Evolutionary conservation across 2,329 filamentous ascomycete species (phyloP), one percentile per base, ranked within the genome.

Genomic region (Mollisiaceae sp.): DNA sequence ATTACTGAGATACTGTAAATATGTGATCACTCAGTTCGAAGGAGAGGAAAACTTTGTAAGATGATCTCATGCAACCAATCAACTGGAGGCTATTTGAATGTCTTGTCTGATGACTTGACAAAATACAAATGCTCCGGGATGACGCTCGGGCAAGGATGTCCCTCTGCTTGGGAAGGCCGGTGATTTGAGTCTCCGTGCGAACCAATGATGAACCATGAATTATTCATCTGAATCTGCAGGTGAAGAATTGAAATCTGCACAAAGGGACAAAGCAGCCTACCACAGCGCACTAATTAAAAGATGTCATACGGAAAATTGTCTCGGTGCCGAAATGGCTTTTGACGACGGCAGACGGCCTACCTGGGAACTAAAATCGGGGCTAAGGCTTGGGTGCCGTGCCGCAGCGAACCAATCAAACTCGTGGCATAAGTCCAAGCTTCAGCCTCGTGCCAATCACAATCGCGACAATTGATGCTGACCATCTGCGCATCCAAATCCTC

Each of bases 261-360:
- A 5, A 52, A 32, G 24, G 4, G 8, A 9, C 45, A 54, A 54
- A 35, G 22, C 1, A 32, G 24, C 50, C n/a, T 11, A 50, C n/a
- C n/a, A 24, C 18, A 50, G 22, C 20, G 11, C n/a, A n/a, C 41
- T 6, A 32, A 32, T 15, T 6, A 32, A 32, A 32, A 32, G 27
- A 32, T 32, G 27, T 3, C 27, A 3, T 32, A 6, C 27, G 6
- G n/a, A 20, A 47, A 47, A 2, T 45, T 11, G n/a, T 50, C 45
- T 50, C 45, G 45, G 45, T 50, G 45, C 20, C n/a, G 45, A 50
- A 50, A 22, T 50, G 45, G 45, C 45, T 22, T 50, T 50, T 50
- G 1, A 24, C 27, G 27, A 32, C 3, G 18, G 20, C 18, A 22
- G 24, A 50, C 5, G 20, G 20, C 20, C 20, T 24, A 32, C 20